Evolutionary conservation across 495 filamentous ascomycete species (phyloP), one percentile per base, ranked within the genome.

Genomic region (Hypoxylon subgilvum): DNA sequence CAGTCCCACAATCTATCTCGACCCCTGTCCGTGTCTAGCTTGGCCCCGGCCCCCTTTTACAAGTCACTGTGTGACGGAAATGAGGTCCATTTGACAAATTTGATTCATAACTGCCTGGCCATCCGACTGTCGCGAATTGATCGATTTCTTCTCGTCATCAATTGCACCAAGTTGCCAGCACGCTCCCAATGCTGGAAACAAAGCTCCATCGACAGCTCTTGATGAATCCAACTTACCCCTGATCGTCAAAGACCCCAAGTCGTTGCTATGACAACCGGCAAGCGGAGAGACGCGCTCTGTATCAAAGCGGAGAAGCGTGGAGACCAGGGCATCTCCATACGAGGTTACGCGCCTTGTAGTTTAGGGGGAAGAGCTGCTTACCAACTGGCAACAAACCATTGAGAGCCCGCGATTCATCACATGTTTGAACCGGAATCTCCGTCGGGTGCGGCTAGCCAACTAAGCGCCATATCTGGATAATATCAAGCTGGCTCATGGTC

Each of bases 221-320:
- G 46, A 35, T 60, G 36, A 61, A 31, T 46, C 61, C 35, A 57
- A 52, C 45, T 57, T 63, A 46, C 66, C 66, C 65, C 67, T 67
- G 61, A 65, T 60, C 67, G 51, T 18, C 61, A 10, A 38, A 14
- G 14, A 48, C 41, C 27, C 50, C 58, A 49, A 46, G 30, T 32
- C 47, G 66, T 70, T 70, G 64, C 61, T 35, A 68, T 65, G 67
- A 68, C 67, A 65, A 70, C 65, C 52, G 57, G 50, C 36, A 48
- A 44, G n/a, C 36, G 13, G 52, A 28, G 52, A 28, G 22, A 53
- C 57, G 41, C 56, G 57, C 64, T 56, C 52, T 43, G 17, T 25
- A 55, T 56, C 55, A 57, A 62, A 62, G 61, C 48, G 64, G 61
- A 65, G 52, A 56, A 52, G 30, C 32, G 25, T 22, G 43, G 32